Conservation (phyloP, 345 rosid species). For the Sapria himalayana region DNA sequence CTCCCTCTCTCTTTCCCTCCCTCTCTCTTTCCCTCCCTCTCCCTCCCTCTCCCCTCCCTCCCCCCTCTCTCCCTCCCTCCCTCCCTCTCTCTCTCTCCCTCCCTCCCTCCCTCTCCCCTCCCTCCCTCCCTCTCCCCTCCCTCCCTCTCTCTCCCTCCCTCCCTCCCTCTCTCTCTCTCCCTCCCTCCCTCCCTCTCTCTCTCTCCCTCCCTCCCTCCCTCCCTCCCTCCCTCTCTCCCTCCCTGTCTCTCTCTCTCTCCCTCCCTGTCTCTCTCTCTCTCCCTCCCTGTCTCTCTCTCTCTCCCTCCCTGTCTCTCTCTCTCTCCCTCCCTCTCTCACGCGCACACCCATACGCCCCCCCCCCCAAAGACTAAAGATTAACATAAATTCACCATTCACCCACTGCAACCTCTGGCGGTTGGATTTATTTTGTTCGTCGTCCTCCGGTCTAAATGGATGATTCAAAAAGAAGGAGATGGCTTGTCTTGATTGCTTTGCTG, state of each 20-base stretch:
- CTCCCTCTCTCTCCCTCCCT: not conserved
- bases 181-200: slow-evolving; percentile 4
- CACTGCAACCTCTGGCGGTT: not conserved
- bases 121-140: not conserved
- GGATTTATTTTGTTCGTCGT: slow-evolving; percentile 1
- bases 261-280: no score
- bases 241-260: no score
- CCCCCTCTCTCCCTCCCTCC: not conserved
- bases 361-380: no score
- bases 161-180: not conserved
- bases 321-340: no score
- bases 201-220: no score
- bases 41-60: not conserved
- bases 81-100: not conserved
- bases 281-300: no score
- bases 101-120: not conserved
- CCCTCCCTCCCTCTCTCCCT: no score
- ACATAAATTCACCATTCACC: not conserved
- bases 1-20: not conserved
- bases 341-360: no score
- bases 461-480: slow-evolving; percentile 30
- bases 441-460: slow-evolving; percentile 4
- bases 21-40: not conserved
- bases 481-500: slow-evolving; percentile 27
- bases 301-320: no score